Conservation (phyloP, 2,329 filamentous ascomycete species). For the Aureobasidium leucospermi region DNA sequence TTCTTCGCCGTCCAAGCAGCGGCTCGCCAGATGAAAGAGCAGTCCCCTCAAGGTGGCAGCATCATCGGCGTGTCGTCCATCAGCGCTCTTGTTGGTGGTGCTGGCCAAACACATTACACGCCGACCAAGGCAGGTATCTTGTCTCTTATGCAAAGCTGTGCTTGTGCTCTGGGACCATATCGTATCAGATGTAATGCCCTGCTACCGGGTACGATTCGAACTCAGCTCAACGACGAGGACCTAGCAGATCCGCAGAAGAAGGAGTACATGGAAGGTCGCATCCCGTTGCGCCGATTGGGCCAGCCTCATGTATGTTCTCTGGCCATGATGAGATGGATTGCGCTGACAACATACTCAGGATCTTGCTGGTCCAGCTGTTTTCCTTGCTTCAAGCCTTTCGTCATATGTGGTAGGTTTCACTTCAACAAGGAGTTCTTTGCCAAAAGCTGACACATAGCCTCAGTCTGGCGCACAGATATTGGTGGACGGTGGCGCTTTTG, state of each 20-base stretch:
- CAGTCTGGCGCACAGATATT: slow-evolving; percentile 71
- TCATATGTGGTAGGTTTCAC: slow-evolving; percentile 51
- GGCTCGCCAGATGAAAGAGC: slow-evolving; percentile 69
- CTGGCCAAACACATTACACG: slow-evolving; percentile 75
- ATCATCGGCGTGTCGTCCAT: slow-evolving; percentile 74
- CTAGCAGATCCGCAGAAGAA: slow-evolving; percentile 65
- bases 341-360: slow-evolving; percentile 38
- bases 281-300: slow-evolving; percentile 70
- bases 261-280: slow-evolving; percentile 71
- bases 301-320: slow-evolving; percentile 37
- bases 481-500: slow-evolving; percentile 83
- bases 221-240: slow-evolving; percentile 78
- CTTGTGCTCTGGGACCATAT: slow-evolving; percentile 69
- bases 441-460: not conserved
- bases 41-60: slow-evolving; percentile 56
- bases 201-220: slow-evolving; percentile 74
- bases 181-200: slow-evolving; percentile 76
- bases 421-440: not conserved
- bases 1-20: slow-evolving; percentile 84
- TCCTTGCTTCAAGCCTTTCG: slow-evolving; percentile 73
- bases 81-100: slow-evolving; percentile 69
- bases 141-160: slow-evolving; percentile 75
- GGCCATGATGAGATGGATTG: not conserved
- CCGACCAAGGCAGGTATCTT: slow-evolving; percentile 79
- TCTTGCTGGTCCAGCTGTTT: slow-evolving; percentile 76